Evolutionary conservation across 352 stramenopile genomes (phyloP).

Genomic region (Globisporangium mamillatum): DNA sequence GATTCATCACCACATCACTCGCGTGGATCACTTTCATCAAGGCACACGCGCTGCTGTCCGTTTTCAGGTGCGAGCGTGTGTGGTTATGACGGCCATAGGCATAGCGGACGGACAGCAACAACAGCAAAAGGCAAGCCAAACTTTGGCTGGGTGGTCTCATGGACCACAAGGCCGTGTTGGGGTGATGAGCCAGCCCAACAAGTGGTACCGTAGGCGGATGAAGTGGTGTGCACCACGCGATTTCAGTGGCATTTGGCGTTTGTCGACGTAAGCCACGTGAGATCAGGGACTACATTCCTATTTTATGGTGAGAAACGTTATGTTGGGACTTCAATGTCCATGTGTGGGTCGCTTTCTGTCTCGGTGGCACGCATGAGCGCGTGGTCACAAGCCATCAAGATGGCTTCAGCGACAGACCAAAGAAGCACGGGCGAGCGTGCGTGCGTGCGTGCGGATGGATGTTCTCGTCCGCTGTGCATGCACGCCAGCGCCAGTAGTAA

Average conservation of each 20-base stretch:
- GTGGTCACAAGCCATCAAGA: conserved; percentile 11
- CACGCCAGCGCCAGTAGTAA: neutral
- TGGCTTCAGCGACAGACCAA: neutral
- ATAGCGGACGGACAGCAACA: neutral
- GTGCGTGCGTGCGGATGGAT: neutral
- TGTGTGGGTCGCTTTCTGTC: neutral
- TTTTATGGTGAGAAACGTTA: conserved; percentile 1
- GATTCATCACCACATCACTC: conserved; percentile 22
- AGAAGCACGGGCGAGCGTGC: conserved; percentile 1
- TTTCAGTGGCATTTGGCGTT: neutral
- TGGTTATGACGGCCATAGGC: conserved; percentile 7
- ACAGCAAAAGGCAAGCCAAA: neutral
- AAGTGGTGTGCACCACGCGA: neutral
- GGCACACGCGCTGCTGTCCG: conserved; percentile 20
- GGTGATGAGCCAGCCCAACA: neutral
- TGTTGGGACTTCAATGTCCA: neutral
- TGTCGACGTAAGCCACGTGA: neutral
- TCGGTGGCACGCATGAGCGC: neutral
- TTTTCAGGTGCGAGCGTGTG: conserved; percentile 18
- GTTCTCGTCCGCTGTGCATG: neutral
- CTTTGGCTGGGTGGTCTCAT: neutral
- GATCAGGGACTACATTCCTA: neutral
- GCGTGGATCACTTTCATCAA: conserved; percentile 20
- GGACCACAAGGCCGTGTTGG: neutral
- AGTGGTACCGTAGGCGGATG: neutral